These are phyloP conservation scores for Phyllosticta capitalensis DNA, from an alignment of 2,329 filamentous ascomycete species.

Conservation along the genomic window DNA sequence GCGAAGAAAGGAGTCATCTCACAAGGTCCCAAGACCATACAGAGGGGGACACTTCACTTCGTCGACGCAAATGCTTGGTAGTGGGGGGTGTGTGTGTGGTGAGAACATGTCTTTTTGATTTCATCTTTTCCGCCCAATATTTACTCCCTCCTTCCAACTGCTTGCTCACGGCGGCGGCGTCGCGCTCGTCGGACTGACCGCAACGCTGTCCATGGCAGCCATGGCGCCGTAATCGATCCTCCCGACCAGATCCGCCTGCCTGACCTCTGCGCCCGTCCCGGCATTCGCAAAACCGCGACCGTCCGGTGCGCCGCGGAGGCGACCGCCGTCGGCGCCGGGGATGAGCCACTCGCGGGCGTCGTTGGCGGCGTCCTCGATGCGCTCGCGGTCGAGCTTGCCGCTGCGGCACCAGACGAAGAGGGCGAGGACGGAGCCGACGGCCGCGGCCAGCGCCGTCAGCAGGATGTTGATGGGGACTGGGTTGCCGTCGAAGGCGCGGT, in stretches of 20 bases:
- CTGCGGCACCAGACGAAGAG: constrained; percentile 51
- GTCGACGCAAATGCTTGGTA: too few relatives aligned
- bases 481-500: constrained; percentile 59
- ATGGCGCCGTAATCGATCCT: neutral
- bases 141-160: too few relatives aligned
- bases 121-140: too few relatives aligned
- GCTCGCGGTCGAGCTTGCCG: constrained; percentile 29
- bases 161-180: too few relatives aligned
- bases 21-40: too few relatives aligned
- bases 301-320: neutral
- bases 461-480: constrained; percentile 70
- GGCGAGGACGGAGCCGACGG: constrained; percentile 58
- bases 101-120: too few relatives aligned
- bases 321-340: constrained; percentile 18
- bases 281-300: neutral
- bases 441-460: constrained; percentile 51
- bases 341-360: constrained; percentile 26
- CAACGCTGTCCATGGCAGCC: neutral
- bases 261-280: neutral
- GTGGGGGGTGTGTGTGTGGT: too few relatives aligned
- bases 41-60: too few relatives aligned
- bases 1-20: too few relatives aligned
- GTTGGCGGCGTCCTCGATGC: constrained; percentile 27
- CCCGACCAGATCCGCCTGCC: neutral
- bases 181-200: neutral